Evolutionary conservation across 805 yeast genomes (phyloP), one percentile per base, ranked within the genome.

Genomic region (Lipomyces yamadae): DNA sequence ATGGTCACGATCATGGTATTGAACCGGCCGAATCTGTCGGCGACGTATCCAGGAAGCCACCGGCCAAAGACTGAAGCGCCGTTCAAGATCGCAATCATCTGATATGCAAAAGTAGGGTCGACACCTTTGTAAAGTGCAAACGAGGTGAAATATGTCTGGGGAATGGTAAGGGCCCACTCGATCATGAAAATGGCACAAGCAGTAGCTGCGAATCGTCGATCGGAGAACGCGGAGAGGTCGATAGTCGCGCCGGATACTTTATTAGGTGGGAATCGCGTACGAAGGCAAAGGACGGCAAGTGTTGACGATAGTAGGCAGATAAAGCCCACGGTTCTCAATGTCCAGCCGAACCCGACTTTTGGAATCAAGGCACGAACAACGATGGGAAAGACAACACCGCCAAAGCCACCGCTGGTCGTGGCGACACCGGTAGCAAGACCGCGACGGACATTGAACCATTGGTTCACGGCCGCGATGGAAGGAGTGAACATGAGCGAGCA

Each of bases 391-490:
- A 86, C 73, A 10, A 87, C 80, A 3, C 92, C 92, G 1, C 91
- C 92, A 5, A 86, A 76, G 2, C 89, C 85, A 0, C 90, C 90
- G 2, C 91, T 92, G 8, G 86, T 77, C 63, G 88, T 85, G 3
- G 88, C 88, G 2, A 87, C 70, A 0, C 91, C 90, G 45, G 86
- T 78, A 4, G 88, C 90, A 63, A 81, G 74, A 0, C 88, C 91
- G 67, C 91, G 80, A 65, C 81, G 83, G 32, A 76, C 78, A 64
- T 78, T 74, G 72, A 88, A 89, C 85, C 88, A 88, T 71, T 89
- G 92, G 54, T 87, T 83, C 4, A 86, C 76, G 10, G 82, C 85
- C 1, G 88, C 84, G 1, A 86, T 75, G 33, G 82, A 74, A 0
- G 91, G 90, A 7, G 85, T 83, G 73, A 85, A 81, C 2, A 87